Conservation (phyloP, 2,329 filamentous ascomycete genomes). For the Sarocladium brachiariae region DNA sequence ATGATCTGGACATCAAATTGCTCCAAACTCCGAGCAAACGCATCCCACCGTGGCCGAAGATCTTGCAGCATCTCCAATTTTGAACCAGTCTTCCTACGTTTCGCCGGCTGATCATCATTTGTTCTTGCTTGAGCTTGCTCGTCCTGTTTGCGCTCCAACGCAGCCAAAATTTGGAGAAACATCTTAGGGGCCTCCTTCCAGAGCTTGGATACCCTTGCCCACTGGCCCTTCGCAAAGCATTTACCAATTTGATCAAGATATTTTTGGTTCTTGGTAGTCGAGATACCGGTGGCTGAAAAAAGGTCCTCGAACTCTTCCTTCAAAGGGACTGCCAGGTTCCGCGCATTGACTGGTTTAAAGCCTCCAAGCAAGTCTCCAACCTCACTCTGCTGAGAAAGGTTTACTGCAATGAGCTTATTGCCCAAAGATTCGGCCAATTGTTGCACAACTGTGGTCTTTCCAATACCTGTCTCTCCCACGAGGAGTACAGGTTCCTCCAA, state of each 20-base stretch:
- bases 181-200: constrained; percentile 87
- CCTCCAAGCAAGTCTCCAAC: constrained; percentile 92
- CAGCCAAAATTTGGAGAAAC: constrained; percentile 64
- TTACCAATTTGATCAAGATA: constrained; percentile 79
- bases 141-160: constrained; percentile 40
- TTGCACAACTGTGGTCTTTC: constrained; percentile 94
- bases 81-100: constrained; percentile 58
- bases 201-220: constrained; percentile 76
- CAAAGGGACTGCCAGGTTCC: constrained; percentile 79
- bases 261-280: constrained; percentile 75
- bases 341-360: constrained; percentile 90
- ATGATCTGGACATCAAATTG: constrained; percentile 76
- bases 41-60: constrained; percentile 65
- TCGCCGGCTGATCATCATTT: constrained; percentile 52
- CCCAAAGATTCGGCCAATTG: constrained; percentile 80
- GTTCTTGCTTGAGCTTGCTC: constrained; percentile 28
- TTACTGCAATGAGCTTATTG: constrained; percentile 84
- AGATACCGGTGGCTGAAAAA: constrained; percentile 79
- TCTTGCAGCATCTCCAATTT: constrained; percentile 58
- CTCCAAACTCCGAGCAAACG: constrained; percentile 66
- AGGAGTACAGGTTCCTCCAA: constrained; percentile 84
- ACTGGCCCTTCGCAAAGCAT: constrained; percentile 73
- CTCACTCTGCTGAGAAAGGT: constrained; percentile 96
- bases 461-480: constrained; percentile 97
- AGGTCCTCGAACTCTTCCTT: constrained; percentile 92